Percentiles rank a stretch among this genome's conserved stretches.
phyloP scores from a whole-genome alignment of 805 yeast genomes.

The Candida xiaguanensis region DNA sequence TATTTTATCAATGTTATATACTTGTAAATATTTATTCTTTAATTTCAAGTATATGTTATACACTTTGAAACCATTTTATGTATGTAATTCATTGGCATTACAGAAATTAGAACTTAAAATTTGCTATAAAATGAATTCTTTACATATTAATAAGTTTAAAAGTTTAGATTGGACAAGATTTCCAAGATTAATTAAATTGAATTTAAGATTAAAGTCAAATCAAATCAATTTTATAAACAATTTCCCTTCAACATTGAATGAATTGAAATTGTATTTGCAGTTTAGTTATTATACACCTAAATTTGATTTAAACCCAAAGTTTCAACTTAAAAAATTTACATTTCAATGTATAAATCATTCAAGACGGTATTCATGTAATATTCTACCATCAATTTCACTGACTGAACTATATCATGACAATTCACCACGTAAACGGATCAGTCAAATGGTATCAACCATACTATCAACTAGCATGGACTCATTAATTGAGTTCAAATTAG shows the following conservation, averaged over 20 bases:
- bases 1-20: slow-evolving; percentile 9
- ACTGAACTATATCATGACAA: neutral
- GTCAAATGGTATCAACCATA: neutral
- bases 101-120: neutral
- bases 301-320: neutral
- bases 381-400: neutral
- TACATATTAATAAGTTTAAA: neutral
- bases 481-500: neutral
- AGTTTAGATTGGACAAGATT: neutral
- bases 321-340: neutral
- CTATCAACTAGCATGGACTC: neutral
- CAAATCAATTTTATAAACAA: neutral
- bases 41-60: slow-evolving; percentile 11
- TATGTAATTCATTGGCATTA: neutral
- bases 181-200: slow-evolving; percentile 1
- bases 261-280: slow-evolving; percentile 3
- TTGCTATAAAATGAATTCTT: neutral
- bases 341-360: neutral
- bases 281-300: neutral
- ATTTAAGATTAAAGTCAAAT: neutral
- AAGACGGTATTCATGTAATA: neutral
- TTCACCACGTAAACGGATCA: neutral
- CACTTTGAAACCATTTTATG: slow-evolving; percentile 10
- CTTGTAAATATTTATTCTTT: slow-evolving; percentile 12
- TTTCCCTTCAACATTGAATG: slow-evolving; percentile 5